Percentiles rank a stretch among this genome's conserved stretches.
Evolutionary conservation across 768 basidiomycete genomes (phyloP).

Genomic region (Suillus hirtellus): DNA sequence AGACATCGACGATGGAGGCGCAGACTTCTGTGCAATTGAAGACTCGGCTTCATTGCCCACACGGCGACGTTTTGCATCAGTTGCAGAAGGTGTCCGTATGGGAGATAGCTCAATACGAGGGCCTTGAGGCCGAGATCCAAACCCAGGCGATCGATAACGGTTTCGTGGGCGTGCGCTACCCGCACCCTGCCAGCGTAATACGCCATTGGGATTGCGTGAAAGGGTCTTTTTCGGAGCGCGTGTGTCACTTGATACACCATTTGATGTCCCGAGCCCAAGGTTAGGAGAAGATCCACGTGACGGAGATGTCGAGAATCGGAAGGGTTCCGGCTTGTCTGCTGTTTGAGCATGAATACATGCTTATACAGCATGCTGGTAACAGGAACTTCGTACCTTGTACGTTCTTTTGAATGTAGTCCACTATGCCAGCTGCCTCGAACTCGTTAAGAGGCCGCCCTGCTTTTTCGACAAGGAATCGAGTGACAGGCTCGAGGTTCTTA

Average conservation of each 20-base stretch:
- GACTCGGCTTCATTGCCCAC: constrained; percentile 48
- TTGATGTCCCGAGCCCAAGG: constrained; percentile 14
- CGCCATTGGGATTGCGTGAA: constrained; percentile 71
- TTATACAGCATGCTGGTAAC: constrained; percentile 12
- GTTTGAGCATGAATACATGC: constrained; percentile 17
- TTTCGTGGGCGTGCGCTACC: constrained; percentile 71
- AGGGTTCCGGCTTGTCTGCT: constrained; percentile 50
- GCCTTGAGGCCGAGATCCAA: constrained; percentile 54
- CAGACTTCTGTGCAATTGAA: constrained; percentile 35
- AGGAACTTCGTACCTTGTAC: constrained; percentile 41
- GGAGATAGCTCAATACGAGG: constrained; percentile 45
- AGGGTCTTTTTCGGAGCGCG: constrained; percentile 54
- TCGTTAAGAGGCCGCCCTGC: constrained; percentile 48
- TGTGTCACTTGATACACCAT: constrained; percentile 8
- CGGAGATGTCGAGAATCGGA: constrained; percentile 57
- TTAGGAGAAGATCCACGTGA: constrained; percentile 32
- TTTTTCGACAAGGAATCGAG: constrained; percentile 48
- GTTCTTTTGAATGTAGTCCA: constrained; percentile 54
- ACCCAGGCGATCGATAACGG: constrained; percentile 73
- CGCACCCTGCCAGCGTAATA: constrained; percentile 72
- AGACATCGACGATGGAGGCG: constrained; percentile 26
- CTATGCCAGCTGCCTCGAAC: constrained; percentile 55
- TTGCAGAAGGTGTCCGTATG: constrained; percentile 34
- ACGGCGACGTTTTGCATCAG: constrained; percentile 63
- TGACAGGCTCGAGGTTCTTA: constrained; percentile 49